Evolutionary conservation across 768 basidiomycete genomes (phyloP), one percentile per base, ranked within the genome.

Genomic region (Termitomyces sp.): DNA sequence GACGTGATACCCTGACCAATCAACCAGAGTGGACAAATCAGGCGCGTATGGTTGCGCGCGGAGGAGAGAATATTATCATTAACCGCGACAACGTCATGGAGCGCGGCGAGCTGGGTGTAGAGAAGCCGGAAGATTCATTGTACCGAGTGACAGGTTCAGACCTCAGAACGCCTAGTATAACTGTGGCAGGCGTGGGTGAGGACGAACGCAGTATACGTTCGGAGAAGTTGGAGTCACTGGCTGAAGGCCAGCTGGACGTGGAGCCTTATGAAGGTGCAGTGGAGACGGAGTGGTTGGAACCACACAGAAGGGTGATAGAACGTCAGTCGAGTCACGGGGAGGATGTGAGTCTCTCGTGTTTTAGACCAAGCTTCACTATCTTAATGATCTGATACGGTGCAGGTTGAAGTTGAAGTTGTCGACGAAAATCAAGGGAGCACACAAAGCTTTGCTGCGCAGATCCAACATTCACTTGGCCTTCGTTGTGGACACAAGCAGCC

Each of bases 21-120:
- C 55, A 56, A 43, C 90, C 94, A 0, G 92, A 94, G 46, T 97
- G 94, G 92, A 79, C 92, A 9, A 85, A 82, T 49, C 86, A 90
- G 62, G 87, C 89, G 18, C 77, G 85, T 36, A 79, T 84, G 40
- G 84, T 95, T 51, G 75, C 78, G 13, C 81, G 87, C 1, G 86
- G 82, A 5, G 87, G 88, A 52, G 64, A 60, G 2, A 87, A 89
- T 46, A 85, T 96, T 60, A 81, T 93, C 36, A 88, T 96, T 67
- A 96, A 97, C 67, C 80, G 91, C 22, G 94, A 96, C 67, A 72
- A 70, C 40, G 74, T 72, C 16, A 79, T 83, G 70, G 86, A 88
- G 68, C 60, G 64, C 24, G 68, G 65, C 10, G 62, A 66, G 49
- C 11, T 61, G 2, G 52, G 41, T 11, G 48, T 28, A 0, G 61